Percentiles rank a stretch among this genome's conserved stretches.
Conservation (phyloP, 179 eudicot species). For the Sideroxylon spinosum region DNA sequence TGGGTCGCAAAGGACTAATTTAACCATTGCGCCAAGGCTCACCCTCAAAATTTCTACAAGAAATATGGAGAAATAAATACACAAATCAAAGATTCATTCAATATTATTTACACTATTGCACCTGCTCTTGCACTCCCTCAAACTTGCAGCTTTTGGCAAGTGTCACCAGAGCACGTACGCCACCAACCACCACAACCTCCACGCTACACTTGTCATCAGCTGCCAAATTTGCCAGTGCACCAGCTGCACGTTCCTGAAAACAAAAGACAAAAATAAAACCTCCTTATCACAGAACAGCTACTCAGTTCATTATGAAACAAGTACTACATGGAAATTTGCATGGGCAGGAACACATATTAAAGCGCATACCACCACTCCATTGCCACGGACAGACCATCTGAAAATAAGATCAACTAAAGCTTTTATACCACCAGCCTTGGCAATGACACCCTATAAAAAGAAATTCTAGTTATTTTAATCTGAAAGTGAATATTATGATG, state of each 20-base stretch:
- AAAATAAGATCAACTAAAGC: conserved; percentile 90
- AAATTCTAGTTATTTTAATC: background rate
- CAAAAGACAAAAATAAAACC: background rate
- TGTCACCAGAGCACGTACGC: conserved; percentile 90
- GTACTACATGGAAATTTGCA: no score
- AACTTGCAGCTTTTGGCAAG: conserved; percentile 81
- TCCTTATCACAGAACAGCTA: no score
- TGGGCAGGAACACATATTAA: background rate
- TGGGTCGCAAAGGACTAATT: no score
- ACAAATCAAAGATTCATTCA: no score
- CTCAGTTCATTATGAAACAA: no score
- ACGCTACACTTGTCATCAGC: conserved; percentile 98
- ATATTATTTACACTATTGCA: no score
- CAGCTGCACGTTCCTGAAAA: conserved; percentile 97
- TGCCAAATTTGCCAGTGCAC: conserved; percentile 95
- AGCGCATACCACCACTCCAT: conserved; percentile 84
- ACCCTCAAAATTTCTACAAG: no score
- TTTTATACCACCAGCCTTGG: conserved; percentile 88
- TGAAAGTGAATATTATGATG: background rate
- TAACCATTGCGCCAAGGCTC: no score
- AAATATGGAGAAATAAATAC: no score
- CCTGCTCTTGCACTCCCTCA: conserved; percentile 78
- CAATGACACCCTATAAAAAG: conserved; percentile 71
- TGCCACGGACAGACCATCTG: conserved; percentile 76
- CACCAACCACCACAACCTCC: conserved; percentile 85